phyloP scores from a whole-genome alignment of 2,329 filamentous ascomycete genomes.

The Thermoascus crustaceus region DNA sequence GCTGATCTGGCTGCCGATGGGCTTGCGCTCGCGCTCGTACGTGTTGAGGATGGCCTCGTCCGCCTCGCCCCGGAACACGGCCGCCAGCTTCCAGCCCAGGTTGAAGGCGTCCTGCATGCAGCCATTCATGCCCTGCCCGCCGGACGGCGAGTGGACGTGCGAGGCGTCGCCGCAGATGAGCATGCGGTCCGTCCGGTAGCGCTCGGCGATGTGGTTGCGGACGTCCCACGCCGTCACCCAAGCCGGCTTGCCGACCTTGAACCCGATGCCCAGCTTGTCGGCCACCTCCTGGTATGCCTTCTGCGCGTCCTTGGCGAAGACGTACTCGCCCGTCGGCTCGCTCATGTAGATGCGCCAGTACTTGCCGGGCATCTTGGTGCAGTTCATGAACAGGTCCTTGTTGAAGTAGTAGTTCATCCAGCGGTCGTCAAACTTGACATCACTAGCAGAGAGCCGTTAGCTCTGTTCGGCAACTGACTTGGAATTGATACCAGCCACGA shows the following conservation, averaged over 20 bases:
- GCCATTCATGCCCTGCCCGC: constrained; percentile 16
- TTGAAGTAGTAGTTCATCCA: constrained; percentile 4
- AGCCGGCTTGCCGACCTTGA: constrained; percentile 2
- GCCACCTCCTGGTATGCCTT: constrained; percentile 3
- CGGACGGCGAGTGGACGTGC: constrained; percentile 14
- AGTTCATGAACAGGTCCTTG: constrained; percentile 4
- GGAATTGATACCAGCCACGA: neutral
- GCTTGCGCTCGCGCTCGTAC: constrained; percentile 11
- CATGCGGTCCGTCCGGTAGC: neutral
- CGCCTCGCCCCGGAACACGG: constrained; percentile 10
- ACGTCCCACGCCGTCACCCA: constrained; percentile 3
- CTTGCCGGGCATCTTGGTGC: constrained; percentile 3
- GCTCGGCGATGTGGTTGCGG: constrained; percentile 1
- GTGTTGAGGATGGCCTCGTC: constrained; percentile 8
- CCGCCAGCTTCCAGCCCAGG: constrained; percentile 15
- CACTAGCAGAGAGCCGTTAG: neutral
- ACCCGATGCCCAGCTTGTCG: constrained; percentile 1
- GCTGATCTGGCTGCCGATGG: constrained; percentile 1
- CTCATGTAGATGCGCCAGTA: constrained; percentile 5
- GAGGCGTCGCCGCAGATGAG: constrained; percentile 13
- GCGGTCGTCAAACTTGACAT: constrained; percentile 2
- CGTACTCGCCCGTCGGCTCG: neutral
- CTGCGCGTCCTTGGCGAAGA: constrained; percentile 1
- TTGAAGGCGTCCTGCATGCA: constrained; percentile 16
- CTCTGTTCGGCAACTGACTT: no score